phyloP scores from a whole-genome alignment of 1,139 yeast genomes.

The Yamadazyma siamensis region DNA sequence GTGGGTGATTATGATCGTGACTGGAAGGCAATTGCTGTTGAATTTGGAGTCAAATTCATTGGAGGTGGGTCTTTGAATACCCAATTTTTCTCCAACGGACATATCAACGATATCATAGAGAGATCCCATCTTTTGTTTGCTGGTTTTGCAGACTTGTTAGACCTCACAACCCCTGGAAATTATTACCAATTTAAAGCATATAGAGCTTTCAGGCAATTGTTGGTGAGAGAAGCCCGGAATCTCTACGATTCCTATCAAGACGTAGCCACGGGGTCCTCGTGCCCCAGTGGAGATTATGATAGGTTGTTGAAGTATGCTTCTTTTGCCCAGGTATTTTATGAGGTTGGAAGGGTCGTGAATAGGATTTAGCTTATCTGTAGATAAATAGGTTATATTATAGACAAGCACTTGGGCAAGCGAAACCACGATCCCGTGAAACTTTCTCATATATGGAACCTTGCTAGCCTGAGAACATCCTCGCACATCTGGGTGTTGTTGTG shows the following conservation, averaged over 20 bases:
- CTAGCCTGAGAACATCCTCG: slow-evolving; percentile 10
- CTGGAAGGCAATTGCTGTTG: slow-evolving; percentile 18
- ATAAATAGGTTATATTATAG: slow-evolving; percentile 10
- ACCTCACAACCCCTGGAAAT: slow-evolving; percentile 15
- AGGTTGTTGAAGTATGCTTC: slow-evolving; percentile 18
- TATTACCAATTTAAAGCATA: slow-evolving; percentile 17
- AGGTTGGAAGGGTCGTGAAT: slow-evolving; percentile 16
- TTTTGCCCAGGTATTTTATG: slow-evolving; percentile 21
- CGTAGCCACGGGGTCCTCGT: slow-evolving; percentile 5
- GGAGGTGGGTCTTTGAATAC: slow-evolving; percentile 13
- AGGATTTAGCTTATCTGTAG: slow-evolving; percentile 9
- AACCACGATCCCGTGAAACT: too few species aligned
- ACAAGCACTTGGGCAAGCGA: too few species aligned
- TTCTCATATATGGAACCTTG: slow-evolving; percentile 12
- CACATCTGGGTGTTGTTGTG: slow-evolving; percentile 9
- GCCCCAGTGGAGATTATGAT: slow-evolving; percentile 12
- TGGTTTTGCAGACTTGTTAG: slow-evolving; percentile 20
- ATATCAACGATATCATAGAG: slow-evolving; percentile 17
- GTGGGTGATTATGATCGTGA: slow-evolving; percentile 11
- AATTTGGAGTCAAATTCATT: slow-evolving; percentile 15
- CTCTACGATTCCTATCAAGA: slow-evolving; percentile 15
- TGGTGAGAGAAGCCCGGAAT: slow-evolving; percentile 21
- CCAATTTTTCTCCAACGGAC: slow-evolving; percentile 17
- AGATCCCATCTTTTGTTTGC: slow-evolving; percentile 18
- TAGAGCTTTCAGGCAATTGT: slow-evolving; percentile 16